Evolutionary conservation across 768 basidiomycete genomes (phyloP), one percentile per base, ranked within the genome.

Genomic region (Boletus huronensis): DNA sequence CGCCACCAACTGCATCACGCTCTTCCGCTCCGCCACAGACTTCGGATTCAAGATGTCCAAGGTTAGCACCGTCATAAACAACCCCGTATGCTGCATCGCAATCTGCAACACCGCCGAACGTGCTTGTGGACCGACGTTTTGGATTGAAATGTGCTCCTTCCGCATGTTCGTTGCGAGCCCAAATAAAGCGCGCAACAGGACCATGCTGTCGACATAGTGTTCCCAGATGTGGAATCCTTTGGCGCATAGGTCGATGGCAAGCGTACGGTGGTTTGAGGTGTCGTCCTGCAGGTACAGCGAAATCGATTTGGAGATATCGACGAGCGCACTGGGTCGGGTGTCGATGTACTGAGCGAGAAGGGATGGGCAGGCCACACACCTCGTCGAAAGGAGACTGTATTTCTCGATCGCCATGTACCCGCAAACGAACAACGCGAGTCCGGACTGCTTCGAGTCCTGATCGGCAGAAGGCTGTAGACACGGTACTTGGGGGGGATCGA

Each of bases 221-320:
- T 97, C 93, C 94, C 95, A 98, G 46, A 95, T 84, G 42, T 87
- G 81, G 66, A 98, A 98, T 0, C 96, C 96, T 42, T 90, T 84
- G 2, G 90, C 87, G 62, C 91, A 93, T 10, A 98, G 76, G 64
- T 98, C 96, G 58, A 97, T 85, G 0, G 90, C 93, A 13, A 94
- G 76, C 4, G 82, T 76, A 7, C 87, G 76, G 66, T 90, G 82
- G 1, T 75, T 76, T 0, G 85, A 84, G 7, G 78, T 74, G 46
- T 88, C 84, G 54, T 91, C 86, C 50, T 91, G 80, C 13, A 99
- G 77, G 63, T 88, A 94, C 9, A 86, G 60, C 0, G 80, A 77
- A 51, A 98, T 82, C 0, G 93, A 96, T 63, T 87, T 87, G 1
- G 95, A 85, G 48, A 93, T 84, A 58, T 95, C 89, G 23, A 83